phyloP scores from a whole-genome alignment of 2,329 filamentous ascomycete genomes.

The Curvularia sp. region DNA sequence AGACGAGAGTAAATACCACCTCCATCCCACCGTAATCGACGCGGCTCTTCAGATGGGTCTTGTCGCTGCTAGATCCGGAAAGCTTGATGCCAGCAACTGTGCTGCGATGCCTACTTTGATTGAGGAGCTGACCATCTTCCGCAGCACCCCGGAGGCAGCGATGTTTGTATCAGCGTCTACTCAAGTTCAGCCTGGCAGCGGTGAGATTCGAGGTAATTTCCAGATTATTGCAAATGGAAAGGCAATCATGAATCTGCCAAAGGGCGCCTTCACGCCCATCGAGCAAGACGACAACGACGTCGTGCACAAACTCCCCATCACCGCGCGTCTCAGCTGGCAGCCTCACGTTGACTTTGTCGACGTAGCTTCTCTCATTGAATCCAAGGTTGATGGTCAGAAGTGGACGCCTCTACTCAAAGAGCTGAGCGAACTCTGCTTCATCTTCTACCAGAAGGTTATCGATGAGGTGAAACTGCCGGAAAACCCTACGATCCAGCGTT shows the following conservation, averaged over 20 bases:
- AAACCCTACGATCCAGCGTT: neutral
- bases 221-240: neutral
- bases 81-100: neutral
- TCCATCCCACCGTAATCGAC: neutral
- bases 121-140: neutral
- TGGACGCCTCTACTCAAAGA: neutral
- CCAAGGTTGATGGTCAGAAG: neutral
- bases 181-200: neutral
- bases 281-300: neutral
- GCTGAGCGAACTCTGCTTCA: neutral
- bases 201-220: neutral
- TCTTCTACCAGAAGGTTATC: neutral
- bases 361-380: neutral
- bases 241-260: neutral
- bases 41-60: neutral
- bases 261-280: neutral
- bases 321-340: neutral
- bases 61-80: neutral
- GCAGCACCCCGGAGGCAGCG: neutral
- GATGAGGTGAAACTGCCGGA: neutral
- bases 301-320: neutral
- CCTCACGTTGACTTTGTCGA: conserved; percentile 2
- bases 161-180: neutral
- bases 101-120: neutral
- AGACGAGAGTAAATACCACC: conserved; percentile 1